These are phyloP conservation scores for Hypoxylon lienhwacheense DNA, from an alignment of 495 filamentous ascomycete genomes.

Conservation along the genomic window DNA sequence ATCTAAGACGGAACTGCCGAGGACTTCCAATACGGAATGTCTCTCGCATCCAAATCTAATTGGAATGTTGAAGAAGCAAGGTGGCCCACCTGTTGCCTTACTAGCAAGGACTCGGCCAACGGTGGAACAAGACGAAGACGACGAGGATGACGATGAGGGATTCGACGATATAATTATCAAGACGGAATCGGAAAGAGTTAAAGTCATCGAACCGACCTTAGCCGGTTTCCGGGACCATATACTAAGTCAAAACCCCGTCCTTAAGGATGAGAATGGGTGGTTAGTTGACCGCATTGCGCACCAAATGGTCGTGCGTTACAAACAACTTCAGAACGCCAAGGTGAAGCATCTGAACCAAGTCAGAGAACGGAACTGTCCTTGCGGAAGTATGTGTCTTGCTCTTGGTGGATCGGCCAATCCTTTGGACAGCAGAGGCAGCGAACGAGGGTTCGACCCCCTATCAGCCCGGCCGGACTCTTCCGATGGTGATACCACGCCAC, in stretches of 20 bases:
- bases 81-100: constrained; percentile 61
- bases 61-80: constrained; percentile 55
- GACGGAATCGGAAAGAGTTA: constrained; percentile 48
- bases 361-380: constrained; percentile 57
- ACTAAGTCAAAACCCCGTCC: constrained; percentile 65
- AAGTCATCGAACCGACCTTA: constrained; percentile 68
- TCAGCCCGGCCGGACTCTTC: constrained; percentile 55
- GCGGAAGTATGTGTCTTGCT: constrained; percentile 63
- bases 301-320: constrained; percentile 79
- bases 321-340: constrained; percentile 70
- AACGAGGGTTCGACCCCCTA: constrained; percentile 43
- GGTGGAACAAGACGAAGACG: constrained; percentile 44
- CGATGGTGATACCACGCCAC: constrained; percentile 63
- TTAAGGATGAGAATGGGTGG: constrained; percentile 59
- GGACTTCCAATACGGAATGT: constrained; percentile 36
- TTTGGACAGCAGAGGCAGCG: constrained; percentile 46
- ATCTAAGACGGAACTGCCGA: constrained; percentile 75
- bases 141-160: constrained; percentile 58
- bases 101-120: constrained; percentile 47
- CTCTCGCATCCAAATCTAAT: constrained; percentile 42
- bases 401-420: constrained; percentile 59
- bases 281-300: constrained; percentile 81
- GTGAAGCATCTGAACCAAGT: constrained; percentile 68
- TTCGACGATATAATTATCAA: constrained; percentile 55
- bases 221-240: constrained; percentile 80